Percentiles rank a stretch among this genome's conserved stretches.
Conservation (phyloP, 1,284 basidiomycete species). For the Leccinum griseonigrum region DNA sequence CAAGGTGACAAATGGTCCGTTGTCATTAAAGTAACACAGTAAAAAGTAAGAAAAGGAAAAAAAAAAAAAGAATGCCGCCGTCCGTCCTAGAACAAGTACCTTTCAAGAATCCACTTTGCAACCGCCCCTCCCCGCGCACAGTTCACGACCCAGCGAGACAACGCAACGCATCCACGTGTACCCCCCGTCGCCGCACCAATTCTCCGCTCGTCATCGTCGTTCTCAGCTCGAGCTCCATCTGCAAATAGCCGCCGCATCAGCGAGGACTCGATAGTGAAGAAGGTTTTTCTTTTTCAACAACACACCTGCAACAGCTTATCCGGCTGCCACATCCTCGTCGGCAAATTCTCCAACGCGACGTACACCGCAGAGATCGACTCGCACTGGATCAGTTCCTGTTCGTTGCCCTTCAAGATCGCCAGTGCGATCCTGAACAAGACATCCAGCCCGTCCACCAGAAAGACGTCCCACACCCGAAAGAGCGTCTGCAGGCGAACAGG, state of each 20-base stretch:
- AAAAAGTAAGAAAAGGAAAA: too few species aligned
- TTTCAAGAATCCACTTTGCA: too few species aligned
- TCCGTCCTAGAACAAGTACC: too few species aligned
- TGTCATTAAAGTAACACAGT: too few species aligned
- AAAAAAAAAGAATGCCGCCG: too few species aligned
- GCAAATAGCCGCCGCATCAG: background rate
- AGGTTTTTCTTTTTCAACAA: too few species aligned
- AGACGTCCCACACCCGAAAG: conserved; percentile 93
- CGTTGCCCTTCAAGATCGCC: conserved; percentile 81
- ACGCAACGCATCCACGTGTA: background rate
- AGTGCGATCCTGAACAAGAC: conserved; percentile 91
- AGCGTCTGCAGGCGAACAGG: conserved; percentile 56
- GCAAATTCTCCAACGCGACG: conserved; percentile 80
- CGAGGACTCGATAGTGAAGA: background rate
- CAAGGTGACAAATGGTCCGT: too few species aligned
- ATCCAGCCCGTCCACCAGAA: conserved; percentile 91
- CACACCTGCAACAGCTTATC: conserved; percentile 84
- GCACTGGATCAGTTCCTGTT: conserved; percentile 78
- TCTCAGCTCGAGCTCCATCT: background rate
- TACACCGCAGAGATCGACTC: conserved; percentile 77
- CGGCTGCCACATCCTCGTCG: conserved; percentile 88
- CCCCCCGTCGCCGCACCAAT: background rate
- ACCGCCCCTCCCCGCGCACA: background rate
- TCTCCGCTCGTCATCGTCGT: background rate
- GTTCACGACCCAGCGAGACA: background rate